A percentile compares a stretch with the other conserved stretches of the same genome.
Evolutionary conservation across 306 rosid species (phyloP).

Genomic region (Clitoria ternatea): DNA sequence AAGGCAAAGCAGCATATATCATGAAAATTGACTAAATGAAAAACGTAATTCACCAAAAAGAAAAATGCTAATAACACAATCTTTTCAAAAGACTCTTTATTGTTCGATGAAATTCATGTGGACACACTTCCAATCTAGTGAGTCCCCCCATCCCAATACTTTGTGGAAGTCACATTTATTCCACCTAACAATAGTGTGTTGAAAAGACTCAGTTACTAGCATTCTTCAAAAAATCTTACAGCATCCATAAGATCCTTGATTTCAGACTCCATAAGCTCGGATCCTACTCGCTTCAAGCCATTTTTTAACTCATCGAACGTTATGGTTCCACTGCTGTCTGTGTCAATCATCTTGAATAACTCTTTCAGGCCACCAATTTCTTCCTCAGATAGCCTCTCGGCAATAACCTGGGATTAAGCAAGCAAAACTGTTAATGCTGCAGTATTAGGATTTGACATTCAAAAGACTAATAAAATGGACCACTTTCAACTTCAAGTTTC

Average conservation of each 20-base stretch:
- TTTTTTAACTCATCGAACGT: constrained; percentile 58
- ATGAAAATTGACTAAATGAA: neutral
- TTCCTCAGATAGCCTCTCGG: constrained; percentile 61
- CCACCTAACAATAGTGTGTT: neutral
- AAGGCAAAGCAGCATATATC: neutral
- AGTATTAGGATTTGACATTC: neutral
- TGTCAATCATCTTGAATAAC: constrained; percentile 55
- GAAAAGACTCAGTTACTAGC: neutral
- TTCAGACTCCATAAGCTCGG: constrained; percentile 64
- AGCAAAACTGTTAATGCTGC: constrained; percentile 11
- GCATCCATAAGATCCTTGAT: constrained; percentile 64
- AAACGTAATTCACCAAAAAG: neutral
- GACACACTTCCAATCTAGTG: neutral
- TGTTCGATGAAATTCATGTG: neutral
- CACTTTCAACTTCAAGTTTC: neutral
- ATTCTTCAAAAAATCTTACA: constrained; percentile 30
- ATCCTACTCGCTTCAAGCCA: constrained; percentile 54
- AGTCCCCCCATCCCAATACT: neutral
- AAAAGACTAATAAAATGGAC: neutral
- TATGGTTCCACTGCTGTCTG: constrained; percentile 58
- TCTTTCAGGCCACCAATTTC: constrained; percentile 62
- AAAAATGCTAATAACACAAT: neutral
- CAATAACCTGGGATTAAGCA: constrained; percentile 45
- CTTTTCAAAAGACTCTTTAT: neutral
- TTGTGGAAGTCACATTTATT: neutral